Base-by-base conservation (phyloP, 148 eudicot genomes). In the Silene latifolia region DNA sequence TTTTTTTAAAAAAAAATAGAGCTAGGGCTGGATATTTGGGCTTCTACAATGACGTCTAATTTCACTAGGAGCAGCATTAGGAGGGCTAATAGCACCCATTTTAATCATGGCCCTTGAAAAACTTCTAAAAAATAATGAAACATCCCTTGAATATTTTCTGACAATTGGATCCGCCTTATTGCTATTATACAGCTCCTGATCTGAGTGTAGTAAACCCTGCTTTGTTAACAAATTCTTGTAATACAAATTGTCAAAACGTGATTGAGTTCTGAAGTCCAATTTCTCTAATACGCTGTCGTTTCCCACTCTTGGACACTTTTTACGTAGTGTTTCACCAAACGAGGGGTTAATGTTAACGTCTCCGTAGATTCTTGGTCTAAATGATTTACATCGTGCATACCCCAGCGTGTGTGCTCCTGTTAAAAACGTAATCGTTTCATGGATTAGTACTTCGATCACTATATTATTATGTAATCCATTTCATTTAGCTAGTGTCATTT, bases 341-440 rank as follows among this genome's bases (percentile, higher is more conserved):
- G 54, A 0, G 0, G 87, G 78, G 67, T 76, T 81, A 5, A 90
- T 88, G 71, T 83, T 71, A 18, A 70, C 60, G 48, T 90, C 88
- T 27, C 78, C 84, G 75, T 88, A 83, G 19, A 88, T 90, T 70
- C 83, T 87, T 56, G 79, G n/a, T 19, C 82, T 76, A 76, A 85
- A 90, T 76, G 73, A 10, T 5, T 9, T 3, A 71, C 94, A 88
- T 20, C 86, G 84, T 9, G 94, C 80, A 32, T 78, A 85, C 8
- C 95, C 91, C 42, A 90, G 25, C 0, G 89, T 83, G 76, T 90
- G 94, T 67, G 82, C 84, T 4, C 86, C 86, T 83, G 60, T n/a
- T n/a, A n/a, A n/a, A n/a, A n/a, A n/a, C n/a, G n/a, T n/a, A n/a
- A n/a, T n/a, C n/a, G n/a, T n/a, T n/a, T n/a, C n/a, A n/a, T n/a